Evolutionary conservation across 768 basidiomycete genomes (phyloP).

Genomic region (Mycena filopes): DNA sequence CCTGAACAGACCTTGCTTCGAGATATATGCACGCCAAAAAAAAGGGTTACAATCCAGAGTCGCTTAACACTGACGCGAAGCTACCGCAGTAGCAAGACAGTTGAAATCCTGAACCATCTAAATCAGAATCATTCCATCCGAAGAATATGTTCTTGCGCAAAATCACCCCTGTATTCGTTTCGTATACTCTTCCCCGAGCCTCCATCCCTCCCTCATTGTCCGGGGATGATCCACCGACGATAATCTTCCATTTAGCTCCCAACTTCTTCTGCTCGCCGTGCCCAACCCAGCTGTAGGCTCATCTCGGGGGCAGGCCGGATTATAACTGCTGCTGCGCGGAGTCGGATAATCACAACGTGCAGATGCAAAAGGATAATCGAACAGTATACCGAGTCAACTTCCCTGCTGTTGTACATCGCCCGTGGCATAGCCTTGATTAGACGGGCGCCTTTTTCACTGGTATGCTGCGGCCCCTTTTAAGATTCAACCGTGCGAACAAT

Average conservation of each 20-base stretch:
- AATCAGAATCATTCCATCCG: conserved; percentile 79
- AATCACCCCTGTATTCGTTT: conserved; percentile 79
- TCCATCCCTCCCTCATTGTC: conserved; percentile 18
- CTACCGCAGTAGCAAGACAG: conserved; percentile 71
- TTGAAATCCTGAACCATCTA: conserved; percentile 66
- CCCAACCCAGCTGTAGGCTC: too few species aligned
- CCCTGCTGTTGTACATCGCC: too few species aligned
- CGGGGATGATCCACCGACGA: conserved; percentile 77
- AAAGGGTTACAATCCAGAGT: too few species aligned
- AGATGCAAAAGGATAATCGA: too few species aligned
- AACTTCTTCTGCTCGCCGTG: conserved; percentile 73
- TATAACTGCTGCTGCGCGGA: conserved; percentile 70
- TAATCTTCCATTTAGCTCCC: conserved; percentile 80
- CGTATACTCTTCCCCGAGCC: neutral
- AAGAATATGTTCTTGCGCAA: conserved; percentile 66
- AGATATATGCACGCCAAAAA: conserved; percentile 84
- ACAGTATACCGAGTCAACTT: neutral
- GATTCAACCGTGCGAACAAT: too few species aligned
- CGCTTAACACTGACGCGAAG: conserved; percentile 36
- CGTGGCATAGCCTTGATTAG: neutral
- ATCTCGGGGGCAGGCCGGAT: conserved; percentile 71
- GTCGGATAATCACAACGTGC: conserved; percentile 46
- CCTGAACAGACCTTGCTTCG: conserved; percentile 67
- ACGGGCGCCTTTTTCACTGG: too few species aligned
- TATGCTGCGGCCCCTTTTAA: too few species aligned